Base-by-base conservation (phyloP, 306 rosid species). In the Trifolium subterraneum region DNA sequence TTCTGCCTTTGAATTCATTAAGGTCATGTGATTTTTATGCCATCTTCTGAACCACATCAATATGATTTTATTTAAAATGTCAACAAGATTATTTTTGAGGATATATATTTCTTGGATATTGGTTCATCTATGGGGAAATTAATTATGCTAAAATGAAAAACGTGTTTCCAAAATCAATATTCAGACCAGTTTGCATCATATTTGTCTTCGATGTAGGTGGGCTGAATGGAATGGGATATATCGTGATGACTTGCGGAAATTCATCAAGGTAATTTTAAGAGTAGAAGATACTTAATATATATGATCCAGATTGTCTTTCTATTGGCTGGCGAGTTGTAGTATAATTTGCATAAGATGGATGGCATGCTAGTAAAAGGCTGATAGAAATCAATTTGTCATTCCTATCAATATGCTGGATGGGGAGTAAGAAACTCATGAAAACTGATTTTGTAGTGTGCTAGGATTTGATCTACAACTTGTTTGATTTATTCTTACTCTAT, bases 161-260 rank as follows among this genome's bases (percentile, higher is more conserved):
- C 7, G 36, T 41, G 67, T 78, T 48, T 48, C 48, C 36, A 77
- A 25, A 10, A 31, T 71, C 61, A 2, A 10, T 55, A 64, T 8
- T 36, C 39, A 7, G 10, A 36, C 39, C 39, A 7, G 39, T 36
- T 36, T 36, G 2, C 39, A 36, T 36, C 39, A 36, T 36, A 8
- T 79, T 74, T 81, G 48, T 77, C 71, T 72, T 74, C 48, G 78
- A 74, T 82, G 77, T 78, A 94, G 97, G 86, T 94, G 99, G 99
- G 99, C 96, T 20, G 99, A 94, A 88, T 94, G 99, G 99, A 94
- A 94, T 77, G 99, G 95, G 36, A 90, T 64, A 64, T 94, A 86
- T 76, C 99, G 99, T 59, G 99, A 94, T 78, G 99, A 94, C 69
- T 15, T 94, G 11, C 79, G 99, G 70, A 90, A 81, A 88, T 94